These are phyloP conservation scores for Annulohypoxylon nitens DNA, from an alignment of 495 filamentous ascomycete genomes.

Conservation along the genomic window DNA sequence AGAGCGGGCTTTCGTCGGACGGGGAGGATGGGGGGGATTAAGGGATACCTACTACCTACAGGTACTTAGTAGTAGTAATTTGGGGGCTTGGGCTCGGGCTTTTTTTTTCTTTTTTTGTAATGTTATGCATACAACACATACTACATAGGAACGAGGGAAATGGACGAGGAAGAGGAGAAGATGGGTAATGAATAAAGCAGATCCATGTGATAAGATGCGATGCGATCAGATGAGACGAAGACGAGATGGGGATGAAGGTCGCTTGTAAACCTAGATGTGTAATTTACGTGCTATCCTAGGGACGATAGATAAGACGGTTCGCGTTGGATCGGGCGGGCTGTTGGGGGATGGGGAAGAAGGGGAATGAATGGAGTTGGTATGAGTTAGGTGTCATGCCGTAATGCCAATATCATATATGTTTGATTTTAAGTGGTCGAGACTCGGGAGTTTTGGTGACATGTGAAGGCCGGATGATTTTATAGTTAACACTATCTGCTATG, in stretches of 20 bases:
- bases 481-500: not conserved
- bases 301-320: conserved; percentile 9
- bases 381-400: conserved; percentile 13
- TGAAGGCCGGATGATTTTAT: not conserved
- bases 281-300: not conserved
- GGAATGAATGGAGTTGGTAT: not conserved
- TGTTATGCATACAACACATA: too few species aligned
- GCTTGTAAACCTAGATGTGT: not conserved
- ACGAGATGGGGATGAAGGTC: not conserved
- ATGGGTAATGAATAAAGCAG: not conserved
- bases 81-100: conserved; percentile 1
- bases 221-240: not conserved
- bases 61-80: too few species aligned
- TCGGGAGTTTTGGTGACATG: not conserved
- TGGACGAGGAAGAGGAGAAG: too few species aligned
- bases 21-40: conserved; percentile 49
- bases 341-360: not conserved
- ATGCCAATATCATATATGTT: conserved; percentile 9
- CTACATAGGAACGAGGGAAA: too few species aligned
- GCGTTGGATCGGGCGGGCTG: conserved; percentile 10
- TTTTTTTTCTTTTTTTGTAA: too few species aligned
- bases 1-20: conserved; percentile 60
- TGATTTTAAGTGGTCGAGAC: not conserved
- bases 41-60: too few species aligned
- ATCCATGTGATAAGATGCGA: not conserved